Percentiles rank a stretch among this genome's conserved stretches.
Evolutionary conservation across 805 yeast genomes (phyloP).

Genomic region (Ascoidea rubescens): DNA sequence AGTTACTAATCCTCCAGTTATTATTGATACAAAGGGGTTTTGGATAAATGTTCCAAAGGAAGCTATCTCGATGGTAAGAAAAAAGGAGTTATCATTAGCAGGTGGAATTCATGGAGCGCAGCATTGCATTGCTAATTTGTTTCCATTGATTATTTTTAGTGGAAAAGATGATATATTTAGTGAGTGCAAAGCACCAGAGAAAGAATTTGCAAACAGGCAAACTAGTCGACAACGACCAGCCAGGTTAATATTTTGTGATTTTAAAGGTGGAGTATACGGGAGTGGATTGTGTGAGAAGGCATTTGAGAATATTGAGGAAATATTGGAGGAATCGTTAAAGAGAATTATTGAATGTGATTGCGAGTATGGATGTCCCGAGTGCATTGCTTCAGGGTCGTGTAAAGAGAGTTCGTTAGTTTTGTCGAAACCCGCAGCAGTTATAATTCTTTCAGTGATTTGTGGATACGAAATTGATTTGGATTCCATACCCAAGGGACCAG

Average conservation of each 20-base stretch:
- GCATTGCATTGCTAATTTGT: conserved; percentile 70
- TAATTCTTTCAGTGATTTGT: conserved; percentile 48
- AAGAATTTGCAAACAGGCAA: conserved; percentile 75
- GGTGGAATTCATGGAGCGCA: conserved; percentile 97
- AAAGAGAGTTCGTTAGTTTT: conserved; percentile 70
- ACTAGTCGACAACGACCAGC: conserved; percentile 73
- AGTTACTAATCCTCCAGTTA: conserved; percentile 76
- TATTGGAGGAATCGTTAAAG: conserved; percentile 44
- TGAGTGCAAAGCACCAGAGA: conserved; percentile 96
- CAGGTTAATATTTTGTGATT: conserved; percentile 70
- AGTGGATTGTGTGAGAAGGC: conserved; percentile 72
- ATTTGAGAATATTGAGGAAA: conserved; percentile 60
- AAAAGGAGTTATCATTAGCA: conserved; percentile 53
- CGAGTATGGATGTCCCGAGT: conserved; percentile 59
- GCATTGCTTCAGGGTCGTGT: conserved; percentile 77
- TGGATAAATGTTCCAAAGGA: conserved; percentile 77
- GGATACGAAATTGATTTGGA: conserved; percentile 37
- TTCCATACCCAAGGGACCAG: conserved; percentile 56
- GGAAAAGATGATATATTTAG: conserved; percentile 72
- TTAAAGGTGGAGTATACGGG: conserved; percentile 69
- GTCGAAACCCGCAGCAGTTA: conserved; percentile 73
- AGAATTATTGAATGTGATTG: conserved; percentile 54
- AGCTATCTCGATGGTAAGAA: conserved; percentile 45
- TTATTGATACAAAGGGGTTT: conserved; percentile 59
- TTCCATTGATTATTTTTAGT: conserved; percentile 61